Conservation (phyloP, 2,329 filamentous ascomycete species). For the Aspergillus transmontanensis region DNA sequence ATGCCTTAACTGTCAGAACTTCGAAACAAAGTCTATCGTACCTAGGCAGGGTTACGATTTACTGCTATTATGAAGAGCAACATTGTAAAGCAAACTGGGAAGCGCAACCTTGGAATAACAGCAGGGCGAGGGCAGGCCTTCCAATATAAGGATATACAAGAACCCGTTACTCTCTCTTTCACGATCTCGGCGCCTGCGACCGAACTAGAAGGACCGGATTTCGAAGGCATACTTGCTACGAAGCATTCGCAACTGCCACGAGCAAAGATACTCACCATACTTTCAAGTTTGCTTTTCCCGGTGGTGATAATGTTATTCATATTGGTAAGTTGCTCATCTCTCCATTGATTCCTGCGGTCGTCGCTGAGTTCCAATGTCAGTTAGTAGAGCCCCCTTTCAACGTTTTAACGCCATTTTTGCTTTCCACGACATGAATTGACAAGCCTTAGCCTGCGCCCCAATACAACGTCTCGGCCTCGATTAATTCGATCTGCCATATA, state of each 20-base stretch:
- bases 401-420: background rate
- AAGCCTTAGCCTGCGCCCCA: background rate
- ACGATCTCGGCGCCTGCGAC: background rate
- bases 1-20: background rate
- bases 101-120: background rate
- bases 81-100: background rate
- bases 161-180: background rate
- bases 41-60: background rate
- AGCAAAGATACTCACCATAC: background rate
- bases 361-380: background rate
- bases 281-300: background rate
- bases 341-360: accelerated
- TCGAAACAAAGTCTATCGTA: background rate
- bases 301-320: background rate
- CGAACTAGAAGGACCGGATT: background rate
- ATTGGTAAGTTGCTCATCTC: background rate
- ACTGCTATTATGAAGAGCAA: background rate
- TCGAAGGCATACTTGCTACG: background rate
- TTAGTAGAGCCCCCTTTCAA: background rate
- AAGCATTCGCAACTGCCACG: background rate
- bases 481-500: background rate
- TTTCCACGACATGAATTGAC: background rate
- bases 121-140: accelerated
- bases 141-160: background rate
- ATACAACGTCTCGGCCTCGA: background rate